phyloP scores from a whole-genome alignment of 352 stramenopile species.

The Phytophthora uliginosa region DNA sequence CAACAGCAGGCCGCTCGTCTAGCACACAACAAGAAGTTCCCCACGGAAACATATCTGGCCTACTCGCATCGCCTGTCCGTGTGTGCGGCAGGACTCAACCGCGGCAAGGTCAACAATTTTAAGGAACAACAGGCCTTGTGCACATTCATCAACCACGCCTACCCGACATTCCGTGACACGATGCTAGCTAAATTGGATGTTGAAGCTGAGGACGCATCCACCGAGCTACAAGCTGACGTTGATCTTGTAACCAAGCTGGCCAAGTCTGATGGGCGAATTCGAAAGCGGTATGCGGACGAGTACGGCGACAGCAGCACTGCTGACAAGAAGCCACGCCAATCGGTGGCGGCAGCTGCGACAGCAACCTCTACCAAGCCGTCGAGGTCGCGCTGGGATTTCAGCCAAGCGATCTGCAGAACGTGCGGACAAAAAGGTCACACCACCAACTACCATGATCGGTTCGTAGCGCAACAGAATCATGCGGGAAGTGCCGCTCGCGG shows the following conservation, averaged over 20 bases:
- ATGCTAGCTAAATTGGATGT: slow-evolving; percentile 4
- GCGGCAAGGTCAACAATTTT: no score
- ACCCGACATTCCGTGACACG: background rate
- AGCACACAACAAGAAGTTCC: no score
- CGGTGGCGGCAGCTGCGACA: background rate
- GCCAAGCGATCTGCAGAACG: background rate
- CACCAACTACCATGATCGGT: slow-evolving; percentile 15
- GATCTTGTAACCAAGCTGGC: background rate
- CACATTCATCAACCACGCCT: slow-evolving; percentile 17
- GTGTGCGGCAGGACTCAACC: no score
- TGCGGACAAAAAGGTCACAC: slow-evolving; percentile 1
- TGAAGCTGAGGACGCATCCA: slow-evolving; percentile 1
- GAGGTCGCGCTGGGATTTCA: slow-evolving; percentile 8
- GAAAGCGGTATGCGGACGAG: background rate
- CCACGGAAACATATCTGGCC: no score
- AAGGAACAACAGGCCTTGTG: background rate
- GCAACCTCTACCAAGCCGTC: background rate
- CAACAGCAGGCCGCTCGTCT: no score
- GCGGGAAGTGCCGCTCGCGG: background rate
- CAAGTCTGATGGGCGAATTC: slow-evolving; percentile 1
- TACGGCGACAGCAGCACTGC: background rate
- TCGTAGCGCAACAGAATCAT: slow-evolving; percentile 3
- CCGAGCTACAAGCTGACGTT: slow-evolving; percentile 1
- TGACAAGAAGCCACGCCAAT: slow-evolving; percentile 1
- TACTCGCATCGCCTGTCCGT: no score